Conservation (phyloP, 2,329 filamentous ascomycete genomes). For the Macroventuria anomochaeta region DNA sequence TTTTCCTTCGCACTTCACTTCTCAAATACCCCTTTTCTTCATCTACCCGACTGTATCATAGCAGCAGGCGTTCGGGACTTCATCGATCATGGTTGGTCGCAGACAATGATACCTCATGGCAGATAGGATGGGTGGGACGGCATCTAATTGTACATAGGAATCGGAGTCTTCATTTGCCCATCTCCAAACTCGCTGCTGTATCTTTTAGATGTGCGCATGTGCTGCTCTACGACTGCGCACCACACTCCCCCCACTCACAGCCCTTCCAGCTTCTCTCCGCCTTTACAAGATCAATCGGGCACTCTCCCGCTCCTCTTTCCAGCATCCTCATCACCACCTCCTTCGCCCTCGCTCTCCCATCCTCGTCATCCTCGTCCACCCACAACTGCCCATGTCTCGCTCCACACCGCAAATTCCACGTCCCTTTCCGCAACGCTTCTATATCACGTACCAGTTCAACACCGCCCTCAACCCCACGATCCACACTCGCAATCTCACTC, state of each 20-base stretch:
- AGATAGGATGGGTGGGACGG: conserved; percentile 1
- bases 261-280: conserved; percentile 17
- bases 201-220: too few relatives aligned
- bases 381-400: conserved; percentile 18
- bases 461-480: background rate
- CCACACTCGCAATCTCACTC: conserved; percentile 32
- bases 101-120: conserved; percentile 10
- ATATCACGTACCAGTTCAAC: background rate
- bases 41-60: conserved; percentile 13
- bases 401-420: conserved; percentile 25
- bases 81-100: background rate
- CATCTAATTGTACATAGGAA: conserved; percentile 20
- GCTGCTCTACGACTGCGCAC: conserved; percentile 21
- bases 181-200: too few relatives aligned
- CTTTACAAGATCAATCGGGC: conserved; percentile 9
- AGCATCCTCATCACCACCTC: conserved; percentile 4
- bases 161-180: conserved; percentile 4
- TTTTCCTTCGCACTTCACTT: conserved; percentile 17
- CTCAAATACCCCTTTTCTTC: conserved; percentile 24
- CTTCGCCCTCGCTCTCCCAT: background rate
- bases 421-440: conserved; percentile 5
- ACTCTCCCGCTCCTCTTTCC: conserved; percentile 2
- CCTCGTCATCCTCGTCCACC: conserved; percentile 9
- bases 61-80: conserved; percentile 16
- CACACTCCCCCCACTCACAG: conserved; percentile 19